Evolutionary conservation across 805 yeast genomes (phyloP).

Genomic region (Kodamaea hsintzibuensis): DNA sequence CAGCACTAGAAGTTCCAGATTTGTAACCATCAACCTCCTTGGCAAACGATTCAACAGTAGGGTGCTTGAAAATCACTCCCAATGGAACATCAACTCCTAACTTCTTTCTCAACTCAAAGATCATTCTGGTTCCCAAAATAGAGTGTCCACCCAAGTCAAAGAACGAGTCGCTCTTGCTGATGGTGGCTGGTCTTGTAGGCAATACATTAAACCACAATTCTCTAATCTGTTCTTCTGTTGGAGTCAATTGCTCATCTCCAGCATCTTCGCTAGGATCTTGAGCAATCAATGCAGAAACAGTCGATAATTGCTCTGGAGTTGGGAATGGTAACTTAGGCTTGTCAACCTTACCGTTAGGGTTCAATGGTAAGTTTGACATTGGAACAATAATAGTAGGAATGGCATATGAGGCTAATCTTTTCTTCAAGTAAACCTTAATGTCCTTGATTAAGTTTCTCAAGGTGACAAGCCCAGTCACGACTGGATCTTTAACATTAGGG

Average conservation of each 20-base stretch:
- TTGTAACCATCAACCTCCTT: conserved; percentile 61
- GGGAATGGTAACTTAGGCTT: conserved; percentile 97
- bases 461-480: conserved; percentile 75
- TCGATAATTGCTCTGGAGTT: conserved; percentile 77
- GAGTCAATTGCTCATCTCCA: conserved; percentile 47
- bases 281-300: conserved; percentile 60
- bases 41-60: conserved; percentile 81
- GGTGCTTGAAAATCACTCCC: conserved; percentile 86
- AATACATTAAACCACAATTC: conserved; percentile 85
- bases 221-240: conserved; percentile 65
- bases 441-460: conserved; percentile 78
- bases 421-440: conserved; percentile 73
- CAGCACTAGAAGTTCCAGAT: conserved; percentile 44
- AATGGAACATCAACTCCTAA: conserved; percentile 81
- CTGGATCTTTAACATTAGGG: conserved; percentile 51
- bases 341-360: conserved; percentile 98
- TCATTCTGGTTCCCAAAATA: conserved; percentile 94
- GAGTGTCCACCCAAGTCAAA: conserved; percentile 99
- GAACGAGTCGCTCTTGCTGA: conserved; percentile 81
- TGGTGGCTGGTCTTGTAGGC: conserved; percentile 80
- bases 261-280: conserved; percentile 34
- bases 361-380: conserved; percentile 79
- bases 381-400: conserved; percentile 92
- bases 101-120: conserved; percentile 81
- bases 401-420: conserved; percentile 89